Base-by-base conservation (phyloP, 768 basidiomycete species). In the Kwoniella heveanensis region DNA sequence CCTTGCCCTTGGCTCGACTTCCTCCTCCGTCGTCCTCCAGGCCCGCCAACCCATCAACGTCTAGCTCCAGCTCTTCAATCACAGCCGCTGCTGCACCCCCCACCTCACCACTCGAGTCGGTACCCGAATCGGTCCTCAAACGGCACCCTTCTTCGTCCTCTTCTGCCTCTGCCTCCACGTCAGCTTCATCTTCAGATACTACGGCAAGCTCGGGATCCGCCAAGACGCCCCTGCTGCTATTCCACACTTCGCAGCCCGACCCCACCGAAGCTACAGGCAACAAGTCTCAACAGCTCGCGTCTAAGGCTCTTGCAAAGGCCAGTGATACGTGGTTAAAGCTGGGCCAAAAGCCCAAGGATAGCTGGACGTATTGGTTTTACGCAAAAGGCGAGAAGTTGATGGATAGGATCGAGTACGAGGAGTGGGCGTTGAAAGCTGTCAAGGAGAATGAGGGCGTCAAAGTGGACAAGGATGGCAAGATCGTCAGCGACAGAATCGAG, bases 331-430 rank as follows among this genome's bases (percentile, higher is more conserved):
- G 78, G 78, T 63, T 79, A 27, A 72, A 72, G 24, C 55, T 77
- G 27, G 73, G 76, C 15, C 64, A 71, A 25, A 72, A 71, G 48
- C 69, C 71, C 3, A 71, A 71, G 50, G 60, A 69, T 21, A 60
- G 62, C 2, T 74, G 72, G 75, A 78, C 75, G 67, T 75, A 67
- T 37, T 66, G 70, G 70, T 59, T 69, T 44, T 78, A 79, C 70
- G 59, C 54, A 32, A 74, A 65, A 19, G 80, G 80, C 3, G 80
- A 81, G 64, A 59, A 73, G 10, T 68, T 80, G 65, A 81, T 81
- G 80, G 80, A 81, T 69, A 67, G 67, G 67, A 80, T 80, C 19
- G 80, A 81, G 47, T 80, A 69, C 58, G 80, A 80, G 50, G 81
- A 82, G 55, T 82, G 80, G 80, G 72, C 70, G 5, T 62, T 80